Base-by-base conservation (phyloP, 2,329 filamentous ascomycete species). In the Hypoxylon sp. region DNA sequence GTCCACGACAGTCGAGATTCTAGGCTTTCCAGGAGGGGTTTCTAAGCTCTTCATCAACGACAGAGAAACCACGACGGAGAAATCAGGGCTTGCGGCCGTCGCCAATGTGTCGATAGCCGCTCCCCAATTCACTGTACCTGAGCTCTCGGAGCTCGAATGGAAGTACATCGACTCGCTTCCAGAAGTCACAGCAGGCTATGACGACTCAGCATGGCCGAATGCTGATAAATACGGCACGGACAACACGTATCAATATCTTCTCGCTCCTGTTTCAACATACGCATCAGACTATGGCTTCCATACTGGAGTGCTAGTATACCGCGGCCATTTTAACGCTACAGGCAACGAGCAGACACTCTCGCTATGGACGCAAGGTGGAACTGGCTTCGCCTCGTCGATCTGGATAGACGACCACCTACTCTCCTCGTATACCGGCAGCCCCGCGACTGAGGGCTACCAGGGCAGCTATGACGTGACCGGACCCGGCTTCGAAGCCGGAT, bases 261-360 rank as follows among this genome's bases (percentile, higher is more conserved):
- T 61, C 23, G 63, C 91, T 0, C 88, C 91, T 0, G 88, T 86
- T 0, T 89, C 87, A 0, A 84, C 94, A 0, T 92, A 90, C 73
- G 84, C 84, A 0, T 87, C 87, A 6, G 92, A 94, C 77, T 94
- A 95, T 72, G 92, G 91, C 21, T 94, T 89, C 78, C 84, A 93
- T 76, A 85, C 89, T 0, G 92, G 92, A 2, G 86, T 86, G 0
- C 82, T 94, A 0, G 71, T 94, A 32, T 94, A 87, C 82, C 87
- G 92, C 1, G 92, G 91, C 0, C 84, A 89, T 70, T 94, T 95
- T 75, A 85, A 82, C 1, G 87, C 91, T 4, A 85, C 82, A 0
- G 90, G 90, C 13, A 79, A 83, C 1, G 91, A 93, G 70, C 82
- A 81, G 0, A 82, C 79, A 0, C 80, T 94, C 49, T 84, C 79